Conservation (phyloP, 2,329 filamentous ascomycete genomes). For the Gaeumannomyces sp. region DNA sequence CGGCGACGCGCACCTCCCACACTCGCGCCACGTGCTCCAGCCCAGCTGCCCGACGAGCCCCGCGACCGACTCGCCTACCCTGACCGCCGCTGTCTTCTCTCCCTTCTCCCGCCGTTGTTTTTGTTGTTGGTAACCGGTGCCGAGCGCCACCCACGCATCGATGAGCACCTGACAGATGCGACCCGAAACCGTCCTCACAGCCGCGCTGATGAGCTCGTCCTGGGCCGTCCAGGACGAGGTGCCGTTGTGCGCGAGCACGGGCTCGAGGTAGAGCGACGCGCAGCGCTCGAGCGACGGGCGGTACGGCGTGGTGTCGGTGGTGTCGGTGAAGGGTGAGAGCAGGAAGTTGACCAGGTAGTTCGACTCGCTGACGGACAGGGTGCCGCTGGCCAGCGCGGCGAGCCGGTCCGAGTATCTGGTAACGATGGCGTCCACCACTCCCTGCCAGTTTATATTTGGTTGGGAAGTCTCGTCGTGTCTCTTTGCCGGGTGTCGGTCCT, state of each 20-base stretch:
- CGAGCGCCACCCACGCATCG: slow-evolving; percentile 20
- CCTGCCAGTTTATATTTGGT: slow-evolving; percentile 57
- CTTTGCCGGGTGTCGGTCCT: slow-evolving; percentile 20
- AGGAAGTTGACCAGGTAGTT: slow-evolving; percentile 30
- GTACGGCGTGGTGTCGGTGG: slow-evolving; percentile 5
- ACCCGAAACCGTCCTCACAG: slow-evolving; percentile 32
- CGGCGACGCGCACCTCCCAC: slow-evolving; percentile 21
- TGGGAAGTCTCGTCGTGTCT: slow-evolving; percentile 23
- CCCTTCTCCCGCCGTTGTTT: slow-evolving; percentile 6
- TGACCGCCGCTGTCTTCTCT: not conserved
- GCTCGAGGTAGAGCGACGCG: slow-evolving; percentile 35
- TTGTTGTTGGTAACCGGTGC: slow-evolving; percentile 14
- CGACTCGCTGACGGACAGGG: slow-evolving; percentile 21
- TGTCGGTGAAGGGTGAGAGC: slow-evolving; percentile 38
- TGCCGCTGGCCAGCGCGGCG: slow-evolving; percentile 26
- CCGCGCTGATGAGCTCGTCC: slow-evolving; percentile 39
- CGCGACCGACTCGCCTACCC: not conserved
- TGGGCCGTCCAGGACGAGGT: slow-evolving; percentile 28
- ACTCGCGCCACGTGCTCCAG: slow-evolving; percentile 31
- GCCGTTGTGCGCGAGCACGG: slow-evolving; percentile 19
- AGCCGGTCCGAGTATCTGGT: slow-evolving; percentile 54
- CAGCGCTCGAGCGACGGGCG: slow-evolving; percentile 36
- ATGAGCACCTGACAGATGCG: slow-evolving; percentile 33
- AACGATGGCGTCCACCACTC: slow-evolving; percentile 58
- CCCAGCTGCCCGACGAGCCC: slow-evolving; percentile 22